A percentile compares a stretch with the other conserved stretches of the same genome.
Conservation (phyloP, 441 rosid genomes). For the Dalechampia spathulata region DNA sequence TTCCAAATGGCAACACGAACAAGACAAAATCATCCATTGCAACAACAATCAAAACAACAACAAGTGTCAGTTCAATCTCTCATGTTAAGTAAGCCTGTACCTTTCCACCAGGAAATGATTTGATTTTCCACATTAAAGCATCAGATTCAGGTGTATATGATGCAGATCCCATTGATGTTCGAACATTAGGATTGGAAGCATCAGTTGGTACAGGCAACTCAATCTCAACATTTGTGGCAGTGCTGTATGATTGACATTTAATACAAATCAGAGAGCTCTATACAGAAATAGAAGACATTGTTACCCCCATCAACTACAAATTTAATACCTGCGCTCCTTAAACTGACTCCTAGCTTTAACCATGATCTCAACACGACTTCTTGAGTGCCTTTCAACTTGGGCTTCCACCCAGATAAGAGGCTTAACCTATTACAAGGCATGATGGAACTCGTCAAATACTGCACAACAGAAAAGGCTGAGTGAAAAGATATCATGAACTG, state of each 20-base stretch:
- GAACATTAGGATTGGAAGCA: constrained; percentile 82
- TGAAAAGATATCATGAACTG: constrained; percentile 2
- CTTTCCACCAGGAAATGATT: constrained; percentile 96
- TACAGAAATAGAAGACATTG: background rate
- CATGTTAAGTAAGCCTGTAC: constrained; percentile 20
- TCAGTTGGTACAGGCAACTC: constrained; percentile 90
- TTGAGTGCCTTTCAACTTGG: constrained; percentile 94
- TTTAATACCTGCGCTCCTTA: constrained; percentile 86
- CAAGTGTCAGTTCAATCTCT: background rate
- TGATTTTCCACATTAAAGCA: constrained; percentile 93
- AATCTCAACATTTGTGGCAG: constrained; percentile 96
- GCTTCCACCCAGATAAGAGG: constrained; percentile 99
- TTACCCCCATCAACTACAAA: background rate
- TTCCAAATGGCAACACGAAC: constrained; percentile 7
- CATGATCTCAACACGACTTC: constrained; percentile 90
- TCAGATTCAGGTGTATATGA: constrained; percentile 92
- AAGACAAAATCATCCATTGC: constrained; percentile 3
- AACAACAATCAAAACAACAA: background rate
- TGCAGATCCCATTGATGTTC: constrained; percentile 97
- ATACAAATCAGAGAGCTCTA: background rate
- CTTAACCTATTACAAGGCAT: constrained; percentile 53
- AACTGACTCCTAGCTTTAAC: constrained; percentile 98
- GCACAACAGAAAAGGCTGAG: background rate
- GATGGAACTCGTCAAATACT: constrained; percentile 8
- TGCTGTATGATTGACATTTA: constrained; percentile 36